Base-by-base conservation (phyloP, 192 early-diverging fungal genomes). In the Mortierella claussenii region DNA sequence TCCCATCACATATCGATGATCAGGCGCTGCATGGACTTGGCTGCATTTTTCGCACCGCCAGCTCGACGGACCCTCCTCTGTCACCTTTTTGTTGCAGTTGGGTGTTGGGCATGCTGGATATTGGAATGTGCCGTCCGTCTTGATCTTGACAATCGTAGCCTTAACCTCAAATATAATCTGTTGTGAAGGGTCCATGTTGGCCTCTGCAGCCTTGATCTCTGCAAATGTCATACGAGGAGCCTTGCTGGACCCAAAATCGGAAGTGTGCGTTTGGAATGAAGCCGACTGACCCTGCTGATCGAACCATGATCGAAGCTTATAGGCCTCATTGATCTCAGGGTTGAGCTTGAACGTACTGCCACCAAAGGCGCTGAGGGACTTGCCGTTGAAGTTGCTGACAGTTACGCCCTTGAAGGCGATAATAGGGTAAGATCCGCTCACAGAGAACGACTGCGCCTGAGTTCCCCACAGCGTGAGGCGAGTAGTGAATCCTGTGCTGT, bases 1-100 rank as follows among this genome's bases (percentile, higher is more conserved):
- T 13, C 85, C 82, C 59, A 96, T 78, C 34, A 98, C 88, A 69
- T 97, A 98, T 70, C 95, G 81, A 83, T 95, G 92, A 10, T 89
- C 80, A 15, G 96, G 96, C 2, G 71, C 82, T 13, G 88, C 83
- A 69, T 81, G 91, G 4, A 83, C 73, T 52, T 84, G 84, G 58
- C 92, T 79, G 74, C 96, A 97, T 69, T 95, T 96, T 57, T 97
- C 97, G 70, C 98, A 99, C 52, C 94, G 67, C 96, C 96, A 99
- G 28, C 8, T 17, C 10, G 82, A 80, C 10, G 63, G 73, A 9
- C 55, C 51, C 42, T 89, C 87, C 42, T 94, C 87, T 3, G 68
- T 84, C 26, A 97, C 88, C 86, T 98, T 99, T 78, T 98, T 98
- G 79, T 87, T 92, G 82, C 97, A 99, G 28, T 79, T 82, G 0